Base-by-base conservation (phyloP, 2,329 filamentous ascomycete species). In the Thelonectria blattea region DNA sequence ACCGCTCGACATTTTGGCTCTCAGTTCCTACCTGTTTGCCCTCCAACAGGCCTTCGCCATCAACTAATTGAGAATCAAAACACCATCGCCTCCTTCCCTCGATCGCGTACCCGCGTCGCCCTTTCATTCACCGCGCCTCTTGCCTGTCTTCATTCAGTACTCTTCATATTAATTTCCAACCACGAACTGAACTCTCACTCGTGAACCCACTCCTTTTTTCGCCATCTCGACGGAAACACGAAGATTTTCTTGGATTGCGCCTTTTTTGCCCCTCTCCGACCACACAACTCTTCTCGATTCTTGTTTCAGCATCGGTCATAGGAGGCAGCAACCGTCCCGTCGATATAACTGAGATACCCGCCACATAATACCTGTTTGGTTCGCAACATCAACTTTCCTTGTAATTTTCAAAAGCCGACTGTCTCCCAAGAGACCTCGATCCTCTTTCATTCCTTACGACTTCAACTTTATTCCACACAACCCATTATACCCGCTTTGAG, bases 401-500 rank as follows among this genome's bases (percentile, higher is more conserved):
- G 52, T 70, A 69, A 70, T 71, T 63, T 30, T 60, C 49, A 51
- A 48, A 64, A 56, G n/a, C 58, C 49, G 51, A 61, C 50, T 60
- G 65, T 65, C 20, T 17, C 24, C 45, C 53, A 53, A 62, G 67
- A 64, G 39, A 51, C 49, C 48, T 63, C 61, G 27, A 60, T 56
- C 46, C 52, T 66, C 66, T 50, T 65, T 69, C 68, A 64, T 63
- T 71, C 43, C 58, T 52, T 37, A 27, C 47, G 54, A 58, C 59
- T 52, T 60, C 56, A 58, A 46, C 59, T 55, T 56, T 56, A 34
- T 17, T 56, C 45, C 58, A 30, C 42, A 49, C 56, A 22, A 56
- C 47, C 58, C 61, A 62, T 59, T 58, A 63, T 64, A 50, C 60
- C 62, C 43, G 62, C 63, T 62, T 67, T 80, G 81, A 84, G 80